These are phyloP conservation scores for Myriosclerotinia duriaeana DNA, from an alignment of 2,329 filamentous ascomycete genomes.

Conservation along the genomic window DNA sequence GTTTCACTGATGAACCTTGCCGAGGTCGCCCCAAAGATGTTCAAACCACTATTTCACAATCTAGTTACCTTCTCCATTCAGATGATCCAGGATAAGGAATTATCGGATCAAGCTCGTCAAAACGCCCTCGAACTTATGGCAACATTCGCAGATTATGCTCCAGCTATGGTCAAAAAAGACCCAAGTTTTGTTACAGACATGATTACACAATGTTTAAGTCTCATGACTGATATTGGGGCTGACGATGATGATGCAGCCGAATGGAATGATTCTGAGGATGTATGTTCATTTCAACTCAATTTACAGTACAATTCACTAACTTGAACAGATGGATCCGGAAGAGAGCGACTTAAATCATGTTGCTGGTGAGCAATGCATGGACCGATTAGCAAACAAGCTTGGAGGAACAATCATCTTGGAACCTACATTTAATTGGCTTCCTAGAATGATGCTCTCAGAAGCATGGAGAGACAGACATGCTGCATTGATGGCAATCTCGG, in stretches of 20 bases:
- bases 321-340: conserved; percentile 75
- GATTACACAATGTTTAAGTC: conserved; percentile 95
- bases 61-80: conserved; percentile 90
- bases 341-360: conserved; percentile 98
- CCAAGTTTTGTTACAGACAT: conserved; percentile 89
- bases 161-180: conserved; percentile 93
- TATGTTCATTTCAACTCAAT: conserved; percentile 40
- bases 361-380: conserved; percentile 97
- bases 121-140: conserved; percentile 97
- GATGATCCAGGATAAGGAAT: conserved; percentile 93
- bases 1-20: conserved; percentile 91
- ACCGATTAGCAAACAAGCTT: conserved; percentile 93
- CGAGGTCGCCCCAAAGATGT: conserved; percentile 95
- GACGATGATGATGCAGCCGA: conserved; percentile 94
- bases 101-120: conserved; percentile 85
- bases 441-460: conserved; percentile 93
- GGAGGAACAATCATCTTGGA: conserved; percentile 90
- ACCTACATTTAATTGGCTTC: conserved; percentile 94
- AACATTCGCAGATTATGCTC: conserved; percentile 93
- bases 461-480: conserved; percentile 95
- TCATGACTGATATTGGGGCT: conserved; percentile 95
- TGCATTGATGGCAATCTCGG: conserved; percentile 96
- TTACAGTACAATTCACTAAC: conserved; percentile 37
- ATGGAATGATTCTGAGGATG: conserved; percentile 91
- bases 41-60: conserved; percentile 89